Conservation (phyloP, 768 basidiomycete genomes). For the Psilocybe cubensis region DNA sequence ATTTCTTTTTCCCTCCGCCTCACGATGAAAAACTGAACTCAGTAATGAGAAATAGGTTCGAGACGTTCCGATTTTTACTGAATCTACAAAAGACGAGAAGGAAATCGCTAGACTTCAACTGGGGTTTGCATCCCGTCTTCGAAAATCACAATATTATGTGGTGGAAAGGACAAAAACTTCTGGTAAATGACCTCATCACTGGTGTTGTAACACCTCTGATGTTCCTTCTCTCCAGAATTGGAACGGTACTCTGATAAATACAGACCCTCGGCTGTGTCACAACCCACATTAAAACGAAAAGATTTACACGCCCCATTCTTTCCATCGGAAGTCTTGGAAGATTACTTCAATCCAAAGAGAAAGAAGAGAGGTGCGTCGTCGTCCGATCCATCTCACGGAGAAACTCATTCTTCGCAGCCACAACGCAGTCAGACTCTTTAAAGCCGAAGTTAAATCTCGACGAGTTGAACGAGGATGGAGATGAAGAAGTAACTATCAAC, state of each 20-base stretch:
- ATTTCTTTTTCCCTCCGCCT: constrained; percentile 17
- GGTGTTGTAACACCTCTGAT: neutral
- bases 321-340: constrained; percentile 74
- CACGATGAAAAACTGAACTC: constrained; percentile 24
- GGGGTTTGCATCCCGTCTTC: constrained; percentile 65
- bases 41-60: constrained; percentile 49
- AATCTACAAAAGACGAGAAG: constrained; percentile 67
- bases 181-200: constrained; percentile 33
- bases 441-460: constrained; percentile 64
- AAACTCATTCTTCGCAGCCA: constrained; percentile 6
- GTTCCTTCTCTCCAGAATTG: constrained; percentile 52
- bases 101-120: constrained; percentile 68
- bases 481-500: constrained; percentile 48
- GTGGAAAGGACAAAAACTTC: constrained; percentile 71
- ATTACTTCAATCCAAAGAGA: constrained; percentile 77
- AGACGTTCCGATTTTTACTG: constrained; percentile 70
- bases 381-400: neutral
- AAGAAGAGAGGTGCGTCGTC: constrained; percentile 51
- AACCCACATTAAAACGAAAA: constrained; percentile 69
- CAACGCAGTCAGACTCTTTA: constrained; percentile 14
- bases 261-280: constrained; percentile 58
- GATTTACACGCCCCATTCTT: constrained; percentile 80
- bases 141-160: constrained; percentile 75
- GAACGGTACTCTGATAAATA: constrained; percentile 88
- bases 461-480: constrained; percentile 66